Base-by-base conservation (phyloP, 164 flowering plant genomes). In the Magnolia changhungtana region DNA sequence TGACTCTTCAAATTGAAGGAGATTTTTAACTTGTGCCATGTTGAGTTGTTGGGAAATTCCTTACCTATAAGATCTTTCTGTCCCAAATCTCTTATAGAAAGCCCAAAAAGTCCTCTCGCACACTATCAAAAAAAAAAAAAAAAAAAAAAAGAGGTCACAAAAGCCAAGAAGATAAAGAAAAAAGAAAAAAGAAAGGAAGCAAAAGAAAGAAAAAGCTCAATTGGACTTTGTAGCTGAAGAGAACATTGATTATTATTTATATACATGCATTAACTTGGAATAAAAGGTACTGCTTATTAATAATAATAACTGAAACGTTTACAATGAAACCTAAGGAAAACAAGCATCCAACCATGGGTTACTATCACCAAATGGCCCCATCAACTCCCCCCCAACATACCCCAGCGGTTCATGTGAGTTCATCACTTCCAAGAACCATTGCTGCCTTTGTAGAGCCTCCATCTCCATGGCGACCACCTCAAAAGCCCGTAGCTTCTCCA, bases 361-460 rank as follows among this genome's bases (percentile, higher is more conserved):
- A 24, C 29, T 37, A 37, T 37, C 64, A 4, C 51, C 79, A 52
- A 64, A 64, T 23, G 74, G 59, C 67, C 58, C 7, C 71, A 19
- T 50, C 74, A 63, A 4, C 7, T 55, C 55, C 67, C 58, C 79
- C 4, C 75, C 71, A 20, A 7, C 45, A 9, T 11, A 65, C 3
- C 63, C 27, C 9, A 45, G 63, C 0, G 63, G 80, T 11, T 69
- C 64, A 67, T 66, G 59, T 20, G 79, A 64, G 74, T 74, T 72
- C 63, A 79, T 66, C 69, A 72, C 29, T 7, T 75, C 76, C 69
- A 67, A 27, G 76, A 79, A 61, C 81, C 81, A 75, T 59, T 77
- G 72, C 49, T 74, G 80, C 70, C 61, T 73, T 27, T 77, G 77
- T 14, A 74, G 71, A 1, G 79, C 67, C 71, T 78, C 77, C 74